Percentiles rank a stretch among this genome's conserved stretches.
Evolutionary conservation across 2,329 filamentous ascomycete species (phyloP).

Genomic region (Fusarium veterinarium): DNA sequence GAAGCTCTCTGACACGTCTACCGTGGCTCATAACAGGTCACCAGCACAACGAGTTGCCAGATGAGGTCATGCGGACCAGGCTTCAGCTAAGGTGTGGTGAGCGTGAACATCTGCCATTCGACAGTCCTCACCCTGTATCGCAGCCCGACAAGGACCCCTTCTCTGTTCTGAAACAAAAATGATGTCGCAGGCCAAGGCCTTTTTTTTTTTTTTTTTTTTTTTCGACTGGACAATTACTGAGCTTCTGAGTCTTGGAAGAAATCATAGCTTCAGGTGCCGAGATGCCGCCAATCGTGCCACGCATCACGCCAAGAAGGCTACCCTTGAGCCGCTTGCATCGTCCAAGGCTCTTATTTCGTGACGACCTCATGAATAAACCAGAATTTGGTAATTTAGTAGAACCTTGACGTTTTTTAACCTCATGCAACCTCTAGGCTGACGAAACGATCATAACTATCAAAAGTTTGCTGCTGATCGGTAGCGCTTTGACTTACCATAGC

Average conservation of each 20-base stretch:
- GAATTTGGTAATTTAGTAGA: background rate
- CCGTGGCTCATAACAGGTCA: conserved; percentile 29
- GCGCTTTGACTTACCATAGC: background rate
- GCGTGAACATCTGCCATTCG: conserved; percentile 27
- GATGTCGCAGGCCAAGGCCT: conserved; percentile 28
- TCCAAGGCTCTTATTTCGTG: conserved; percentile 24
- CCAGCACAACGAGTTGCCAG: conserved; percentile 17
- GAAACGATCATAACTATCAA: conserved; percentile 4
- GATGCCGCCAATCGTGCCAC: conserved; percentile 10
- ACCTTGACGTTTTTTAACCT: background rate
- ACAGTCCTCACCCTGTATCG: conserved; percentile 4
- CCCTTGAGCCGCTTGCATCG: conserved; percentile 35
- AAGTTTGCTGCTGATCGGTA: conserved; percentile 7
- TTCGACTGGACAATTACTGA: conserved; percentile 22
- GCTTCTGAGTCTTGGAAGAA: background rate
- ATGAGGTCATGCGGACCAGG: conserved; percentile 44
- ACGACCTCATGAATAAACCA: background rate
- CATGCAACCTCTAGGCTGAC: conserved; percentile 7
- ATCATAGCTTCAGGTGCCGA: conserved; percentile 11
- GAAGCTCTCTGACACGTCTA: conserved; percentile 27
- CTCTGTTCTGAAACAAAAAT: conserved; percentile 39
- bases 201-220: background rate
- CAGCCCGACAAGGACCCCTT: conserved; percentile 9
- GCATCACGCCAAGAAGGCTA: conserved; percentile 21
- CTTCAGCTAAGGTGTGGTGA: conserved; percentile 24